These are phyloP conservation scores for Gossypium turneri DNA, from an alignment of 345 rosid genomes.

Conservation along the genomic window DNA sequence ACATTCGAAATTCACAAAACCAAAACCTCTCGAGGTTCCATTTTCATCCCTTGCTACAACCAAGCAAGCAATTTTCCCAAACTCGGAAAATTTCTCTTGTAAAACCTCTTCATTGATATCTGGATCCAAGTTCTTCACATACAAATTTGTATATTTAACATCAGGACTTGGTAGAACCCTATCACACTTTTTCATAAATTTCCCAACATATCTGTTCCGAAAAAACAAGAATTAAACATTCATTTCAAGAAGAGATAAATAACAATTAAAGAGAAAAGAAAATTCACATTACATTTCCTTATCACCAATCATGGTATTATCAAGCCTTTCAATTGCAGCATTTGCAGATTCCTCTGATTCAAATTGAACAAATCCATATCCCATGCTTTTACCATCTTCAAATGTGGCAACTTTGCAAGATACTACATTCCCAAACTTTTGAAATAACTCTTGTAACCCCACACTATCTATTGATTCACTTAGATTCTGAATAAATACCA, in stretches of 20 bases:
- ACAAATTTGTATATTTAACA: constrained; percentile 59
- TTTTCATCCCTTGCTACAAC: constrained; percentile 43
- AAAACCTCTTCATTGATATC: constrained; percentile 47
- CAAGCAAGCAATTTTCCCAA: constrained; percentile 57
- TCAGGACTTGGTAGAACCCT: constrained; percentile 40
- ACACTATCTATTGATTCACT: constrained; percentile 42
- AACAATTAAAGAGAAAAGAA: not conserved
- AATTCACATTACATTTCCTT: constrained; percentile 37
- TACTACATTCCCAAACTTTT: constrained; percentile 45
- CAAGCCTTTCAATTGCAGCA: constrained; percentile 59
- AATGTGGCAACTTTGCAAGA: constrained; percentile 61
- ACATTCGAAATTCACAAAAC: constrained; percentile 54
- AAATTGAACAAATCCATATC: constrained; percentile 70
- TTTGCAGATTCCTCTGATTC: constrained; percentile 54
- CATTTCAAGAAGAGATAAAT: not conserved
- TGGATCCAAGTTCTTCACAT: constrained; percentile 60
- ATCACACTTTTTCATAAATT: constrained; percentile 55
- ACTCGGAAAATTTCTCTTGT: constrained; percentile 48
- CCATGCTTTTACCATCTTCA: constrained; percentile 67
- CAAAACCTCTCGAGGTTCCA: constrained; percentile 55
- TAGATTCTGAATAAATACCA: constrained; percentile 40
- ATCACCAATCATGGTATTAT: constrained; percentile 38
- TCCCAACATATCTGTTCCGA: constrained; percentile 50
- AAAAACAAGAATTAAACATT: not conserved
- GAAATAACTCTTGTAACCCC: constrained; percentile 47